Conservation (phyloP, 2,329 filamentous ascomycete species). For the Cladorrhinum sp. region DNA sequence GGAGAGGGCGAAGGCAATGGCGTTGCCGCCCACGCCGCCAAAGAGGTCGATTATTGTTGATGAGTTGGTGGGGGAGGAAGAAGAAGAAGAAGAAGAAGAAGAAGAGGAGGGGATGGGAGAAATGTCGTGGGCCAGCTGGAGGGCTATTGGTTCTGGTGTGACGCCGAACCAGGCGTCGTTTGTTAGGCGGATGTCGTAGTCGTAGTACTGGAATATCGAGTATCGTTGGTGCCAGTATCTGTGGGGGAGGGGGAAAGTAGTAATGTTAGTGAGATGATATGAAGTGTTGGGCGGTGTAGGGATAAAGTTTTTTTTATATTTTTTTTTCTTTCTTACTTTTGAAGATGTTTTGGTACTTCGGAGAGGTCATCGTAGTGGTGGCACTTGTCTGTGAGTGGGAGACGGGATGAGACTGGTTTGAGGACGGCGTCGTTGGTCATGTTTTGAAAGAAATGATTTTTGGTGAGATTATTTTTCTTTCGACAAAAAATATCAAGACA, state of each 20-base stretch:
- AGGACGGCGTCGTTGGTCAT: conserved; percentile 21
- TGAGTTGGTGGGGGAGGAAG: conserved; percentile 42
- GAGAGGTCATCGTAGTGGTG: conserved; percentile 69
- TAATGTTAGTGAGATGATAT: conserved; percentile 7
- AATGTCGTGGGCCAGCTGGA: conserved; percentile 72
- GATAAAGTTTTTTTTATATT: not conserved
- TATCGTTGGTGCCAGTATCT: conserved; percentile 92
- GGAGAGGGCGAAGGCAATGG: conserved; percentile 86
- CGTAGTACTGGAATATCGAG: conserved; percentile 82
- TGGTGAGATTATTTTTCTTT: not conserved
- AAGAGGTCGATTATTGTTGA: conserved; percentile 81
- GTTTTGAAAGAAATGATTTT: not conserved
- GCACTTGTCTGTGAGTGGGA: conserved; percentile 60
- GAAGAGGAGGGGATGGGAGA: conserved; percentile 39
- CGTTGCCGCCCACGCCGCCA: conserved; percentile 87
- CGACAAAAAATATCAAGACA: not conserved
- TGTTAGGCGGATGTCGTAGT: conserved; percentile 85
- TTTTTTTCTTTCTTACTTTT: conserved; percentile 65
- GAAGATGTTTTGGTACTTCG: conserved; percentile 77
- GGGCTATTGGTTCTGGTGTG: conserved; percentile 87
- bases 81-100: too few relatives aligned
- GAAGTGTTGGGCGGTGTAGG: too few relatives aligned
- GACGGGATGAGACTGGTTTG: conserved; percentile 42
- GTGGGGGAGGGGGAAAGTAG: not conserved
- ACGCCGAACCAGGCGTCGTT: conserved; percentile 96